Evolutionary conservation across 225 moss, liverwort and hornwort species (phyloP).

Genomic region (Physcomitrium patens): DNA sequence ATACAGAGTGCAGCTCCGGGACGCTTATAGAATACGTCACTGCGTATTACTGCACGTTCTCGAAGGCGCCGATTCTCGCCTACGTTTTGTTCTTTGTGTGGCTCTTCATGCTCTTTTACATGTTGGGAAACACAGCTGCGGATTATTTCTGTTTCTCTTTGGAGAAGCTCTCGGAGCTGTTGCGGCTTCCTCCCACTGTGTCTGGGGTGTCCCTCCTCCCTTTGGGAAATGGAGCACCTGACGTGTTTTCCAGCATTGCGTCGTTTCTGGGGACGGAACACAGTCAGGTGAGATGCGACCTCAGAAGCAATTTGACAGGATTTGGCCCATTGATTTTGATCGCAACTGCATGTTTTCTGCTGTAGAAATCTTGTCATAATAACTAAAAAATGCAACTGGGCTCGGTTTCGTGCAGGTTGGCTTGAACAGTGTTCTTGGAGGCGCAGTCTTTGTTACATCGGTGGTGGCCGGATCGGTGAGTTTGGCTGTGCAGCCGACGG

Average conservation of each 20-base stretch:
- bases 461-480: constrained; percentile 70
- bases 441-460: constrained; percentile 67
- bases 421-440: constrained; percentile 69
- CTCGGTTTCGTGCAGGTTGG: constrained; percentile 50
- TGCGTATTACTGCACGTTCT: constrained; percentile 56
- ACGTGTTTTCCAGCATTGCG: constrained; percentile 71
- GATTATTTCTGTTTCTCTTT: constrained; percentile 71
- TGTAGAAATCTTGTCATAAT: background rate
- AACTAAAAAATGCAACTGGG: background rate
- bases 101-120: constrained; percentile 65
- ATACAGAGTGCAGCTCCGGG: constrained; percentile 65
- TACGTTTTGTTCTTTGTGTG: constrained; percentile 43
- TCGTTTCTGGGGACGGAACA: constrained; percentile 66
- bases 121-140: constrained; percentile 74
- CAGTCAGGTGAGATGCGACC: constrained; percentile 43
- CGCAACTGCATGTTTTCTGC: background rate
- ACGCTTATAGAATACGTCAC: constrained; percentile 59
- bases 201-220: constrained; percentile 74
- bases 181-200: constrained; percentile 67
- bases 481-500: constrained; percentile 51
- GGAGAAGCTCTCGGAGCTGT: constrained; percentile 56
- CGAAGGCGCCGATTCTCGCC: constrained; percentile 39
- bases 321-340: background rate
- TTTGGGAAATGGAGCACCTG: constrained; percentile 70
- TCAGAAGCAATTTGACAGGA: background rate